These are phyloP conservation scores for Echinosophora koreensis DNA, from an alignment of 306 rosid species.

Conservation along the genomic window DNA sequence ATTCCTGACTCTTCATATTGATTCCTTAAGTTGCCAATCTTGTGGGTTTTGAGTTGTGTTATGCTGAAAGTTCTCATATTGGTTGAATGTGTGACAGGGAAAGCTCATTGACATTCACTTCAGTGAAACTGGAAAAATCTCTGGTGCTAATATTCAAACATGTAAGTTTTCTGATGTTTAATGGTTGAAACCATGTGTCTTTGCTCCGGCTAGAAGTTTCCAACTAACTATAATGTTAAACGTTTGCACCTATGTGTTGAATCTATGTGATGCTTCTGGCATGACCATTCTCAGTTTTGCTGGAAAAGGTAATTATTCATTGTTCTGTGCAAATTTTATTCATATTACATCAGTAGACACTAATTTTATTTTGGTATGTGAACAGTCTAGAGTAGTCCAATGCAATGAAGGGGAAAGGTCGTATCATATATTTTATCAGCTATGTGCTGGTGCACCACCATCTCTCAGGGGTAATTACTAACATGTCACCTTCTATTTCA, in stretches of 20 bases:
- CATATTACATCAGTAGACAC: constrained; percentile 14
- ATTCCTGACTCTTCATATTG: background rate
- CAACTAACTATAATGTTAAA: constrained; percentile 48
- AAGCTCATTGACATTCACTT: constrained; percentile 83
- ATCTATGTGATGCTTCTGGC: constrained; percentile 6
- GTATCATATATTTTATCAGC: constrained; percentile 84
- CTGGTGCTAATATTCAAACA: constrained; percentile 84
- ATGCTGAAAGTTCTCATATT: constrained; percentile 28
- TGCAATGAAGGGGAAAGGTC: constrained; percentile 85
- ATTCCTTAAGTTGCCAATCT: background rate
- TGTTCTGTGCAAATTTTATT: constrained; percentile 30
- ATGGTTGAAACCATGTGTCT: constrained; percentile 14
- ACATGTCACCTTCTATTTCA: constrained; percentile 1
- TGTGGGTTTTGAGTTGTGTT: background rate
- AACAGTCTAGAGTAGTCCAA: constrained; percentile 87
- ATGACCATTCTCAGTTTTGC: constrained; percentile 62
- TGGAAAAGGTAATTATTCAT: constrained; percentile 73
- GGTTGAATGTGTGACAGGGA: constrained; percentile 60
- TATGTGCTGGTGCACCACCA: constrained; percentile 80
- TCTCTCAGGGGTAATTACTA: constrained; percentile 59
- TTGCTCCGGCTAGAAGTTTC: constrained; percentile 7
- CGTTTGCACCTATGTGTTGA: constrained; percentile 14
- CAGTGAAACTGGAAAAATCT: constrained; percentile 81
- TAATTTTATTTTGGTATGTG: constrained; percentile 19
- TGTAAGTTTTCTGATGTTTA: constrained; percentile 58